phyloP scores from a whole-genome alignment of 2,329 filamentous ascomycete genomes.

The Corniculantispora saksenae region DNA sequence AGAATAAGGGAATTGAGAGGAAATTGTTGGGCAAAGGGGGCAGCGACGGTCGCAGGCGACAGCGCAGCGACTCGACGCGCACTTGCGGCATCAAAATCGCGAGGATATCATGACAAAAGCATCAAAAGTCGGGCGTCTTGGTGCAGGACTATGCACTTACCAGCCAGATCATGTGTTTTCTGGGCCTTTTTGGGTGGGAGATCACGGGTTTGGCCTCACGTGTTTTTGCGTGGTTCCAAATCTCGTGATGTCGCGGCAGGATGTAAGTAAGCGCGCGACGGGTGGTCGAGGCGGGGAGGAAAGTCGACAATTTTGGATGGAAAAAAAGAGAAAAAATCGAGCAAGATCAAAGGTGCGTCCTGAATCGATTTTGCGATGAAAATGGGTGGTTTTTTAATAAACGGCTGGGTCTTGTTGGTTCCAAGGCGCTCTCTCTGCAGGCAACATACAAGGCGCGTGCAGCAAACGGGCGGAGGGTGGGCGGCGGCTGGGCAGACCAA shows the following conservation, averaged over 20 bases:
- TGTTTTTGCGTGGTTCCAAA: slow-evolving; percentile 43
- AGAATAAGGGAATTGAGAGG: neutral
- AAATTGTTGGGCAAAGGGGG: slow-evolving; percentile 8
- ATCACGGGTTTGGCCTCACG: slow-evolving; percentile 49
- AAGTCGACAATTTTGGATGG: slow-evolving; percentile 16
- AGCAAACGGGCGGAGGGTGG: slow-evolving; percentile 8
- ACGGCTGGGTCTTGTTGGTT: slow-evolving; percentile 22
- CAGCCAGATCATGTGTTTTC: slow-evolving; percentile 48
- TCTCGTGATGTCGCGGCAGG: slow-evolving; percentile 49
- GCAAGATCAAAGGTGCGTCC: neutral
- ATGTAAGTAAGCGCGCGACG: slow-evolving; percentile 31
- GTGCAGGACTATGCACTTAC: slow-evolving; percentile 35
- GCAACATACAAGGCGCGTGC: slow-evolving; percentile 6
- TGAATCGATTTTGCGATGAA: slow-evolving; percentile 11
- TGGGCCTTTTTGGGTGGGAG: slow-evolving; percentile 30
- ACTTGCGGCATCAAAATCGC: slow-evolving; percentile 19
- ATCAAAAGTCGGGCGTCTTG: slow-evolving; percentile 22
- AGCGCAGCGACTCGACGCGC: slow-evolving; percentile 5
- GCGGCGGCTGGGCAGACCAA: slow-evolving; percentile 25
- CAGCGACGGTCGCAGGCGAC: neutral
- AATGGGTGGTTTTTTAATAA: neutral
- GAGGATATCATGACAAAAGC: slow-evolving; percentile 13
- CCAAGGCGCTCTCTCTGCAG: neutral
- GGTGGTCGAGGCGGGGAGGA: slow-evolving; percentile 18
- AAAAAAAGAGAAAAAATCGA: slow-evolving; percentile 11